These are phyloP conservation scores for Strobilomyces echinocephalus DNA, from an alignment of 768 basidiomycete species.

Conservation along the genomic window DNA sequence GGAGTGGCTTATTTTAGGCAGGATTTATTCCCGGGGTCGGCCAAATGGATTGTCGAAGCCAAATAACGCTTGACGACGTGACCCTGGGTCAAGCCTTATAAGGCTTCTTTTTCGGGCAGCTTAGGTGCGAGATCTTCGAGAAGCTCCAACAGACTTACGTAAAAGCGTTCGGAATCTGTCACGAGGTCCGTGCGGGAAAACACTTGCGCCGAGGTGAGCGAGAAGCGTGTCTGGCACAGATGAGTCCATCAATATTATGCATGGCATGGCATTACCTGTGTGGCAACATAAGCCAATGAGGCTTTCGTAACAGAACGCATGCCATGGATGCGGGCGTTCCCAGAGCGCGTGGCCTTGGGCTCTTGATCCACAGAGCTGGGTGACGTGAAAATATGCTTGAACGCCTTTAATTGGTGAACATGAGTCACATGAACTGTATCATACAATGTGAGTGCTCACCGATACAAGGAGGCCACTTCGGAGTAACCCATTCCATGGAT, in stretches of 20 bases:
- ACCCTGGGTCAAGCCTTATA: too few relatives aligned
- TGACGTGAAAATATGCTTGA: neutral
- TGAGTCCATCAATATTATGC: too few relatives aligned
- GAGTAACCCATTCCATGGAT: neutral
- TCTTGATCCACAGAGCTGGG: neutral
- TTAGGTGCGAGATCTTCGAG: too few relatives aligned
- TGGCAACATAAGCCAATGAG: neutral
- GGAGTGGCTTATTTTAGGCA: too few relatives aligned
- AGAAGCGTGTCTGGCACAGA: neutral
- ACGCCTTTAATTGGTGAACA: neutral
- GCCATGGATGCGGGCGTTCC: neutral
- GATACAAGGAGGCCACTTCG: neutral
- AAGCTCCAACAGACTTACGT: neutral
- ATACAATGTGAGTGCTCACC: neutral
- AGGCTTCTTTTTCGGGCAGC: too few relatives aligned
- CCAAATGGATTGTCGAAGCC: too few relatives aligned
- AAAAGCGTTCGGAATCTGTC: neutral
- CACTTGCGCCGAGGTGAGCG: neutral
- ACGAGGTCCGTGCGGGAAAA: neutral
- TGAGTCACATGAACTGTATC: too few relatives aligned
- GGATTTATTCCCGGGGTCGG: too few relatives aligned
- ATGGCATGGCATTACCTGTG: neutral
- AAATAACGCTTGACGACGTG: too few relatives aligned
- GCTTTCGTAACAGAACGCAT: too few relatives aligned
- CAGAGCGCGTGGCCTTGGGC: neutral